Evolutionary conservation across 1,139 yeast species (phyloP).

Genomic region (Groenewaldozyma auringiensis): DNA sequence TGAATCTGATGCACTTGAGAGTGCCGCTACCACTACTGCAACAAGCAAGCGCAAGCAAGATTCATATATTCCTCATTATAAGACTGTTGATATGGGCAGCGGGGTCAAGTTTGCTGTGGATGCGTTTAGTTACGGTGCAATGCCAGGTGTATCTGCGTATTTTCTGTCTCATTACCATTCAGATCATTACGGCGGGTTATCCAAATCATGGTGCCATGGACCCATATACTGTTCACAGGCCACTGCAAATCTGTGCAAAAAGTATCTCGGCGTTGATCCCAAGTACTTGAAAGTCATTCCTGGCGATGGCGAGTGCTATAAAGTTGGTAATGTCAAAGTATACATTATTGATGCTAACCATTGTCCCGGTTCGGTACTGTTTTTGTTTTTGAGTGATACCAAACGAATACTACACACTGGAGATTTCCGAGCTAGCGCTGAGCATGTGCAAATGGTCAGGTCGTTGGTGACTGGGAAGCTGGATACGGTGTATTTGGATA

Average conservation of each 20-base stretch:
- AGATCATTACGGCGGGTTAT: slow-evolving; percentile 86
- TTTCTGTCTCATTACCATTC: slow-evolving; percentile 66
- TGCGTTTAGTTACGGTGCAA: slow-evolving; percentile 34
- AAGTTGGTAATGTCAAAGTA: slow-evolving; percentile 46
- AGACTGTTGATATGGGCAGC: slow-evolving; percentile 26
- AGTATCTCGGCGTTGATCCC: slow-evolving; percentile 49
- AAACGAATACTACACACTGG: slow-evolving; percentile 71
- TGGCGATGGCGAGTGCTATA: slow-evolving; percentile 32
- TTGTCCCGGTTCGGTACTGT: slow-evolving; percentile 89
- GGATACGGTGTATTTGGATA: slow-evolving; percentile 69
- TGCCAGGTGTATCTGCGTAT: slow-evolving; percentile 28
- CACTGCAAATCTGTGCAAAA: slow-evolving; percentile 51
- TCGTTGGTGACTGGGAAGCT: slow-evolving; percentile 22
- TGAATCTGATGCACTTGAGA: background rate
- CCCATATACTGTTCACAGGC: slow-evolving; percentile 62
- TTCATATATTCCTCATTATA: slow-evolving; percentile 29
- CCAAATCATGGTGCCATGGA: slow-evolving; percentile 66
- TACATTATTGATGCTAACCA: slow-evolving; percentile 79
- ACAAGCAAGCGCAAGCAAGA: slow-evolving; percentile 4
- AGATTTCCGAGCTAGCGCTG: slow-evolving; percentile 66
- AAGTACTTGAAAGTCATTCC: slow-evolving; percentile 45
- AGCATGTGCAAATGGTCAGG: slow-evolving; percentile 28
- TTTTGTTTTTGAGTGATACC: slow-evolving; percentile 40
- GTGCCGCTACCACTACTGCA: background rate
- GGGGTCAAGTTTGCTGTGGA: slow-evolving; percentile 31